Conservation (phyloP, 345 rosid species). For the Populus tremula region DNA sequence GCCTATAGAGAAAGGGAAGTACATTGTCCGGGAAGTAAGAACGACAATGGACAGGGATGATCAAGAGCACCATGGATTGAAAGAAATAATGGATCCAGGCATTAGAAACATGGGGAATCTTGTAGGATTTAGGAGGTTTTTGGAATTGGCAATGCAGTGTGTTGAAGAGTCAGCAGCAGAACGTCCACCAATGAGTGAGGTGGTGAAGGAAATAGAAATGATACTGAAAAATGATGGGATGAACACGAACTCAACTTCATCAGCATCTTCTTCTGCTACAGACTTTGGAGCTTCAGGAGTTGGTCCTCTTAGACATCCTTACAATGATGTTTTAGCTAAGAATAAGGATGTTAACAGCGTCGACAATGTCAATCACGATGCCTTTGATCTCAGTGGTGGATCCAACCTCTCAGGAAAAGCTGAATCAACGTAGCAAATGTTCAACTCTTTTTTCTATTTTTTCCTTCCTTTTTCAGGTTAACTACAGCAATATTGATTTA, state of each 20-base stretch:
- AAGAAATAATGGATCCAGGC: conserved; percentile 60
- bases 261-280: conserved; percentile 77
- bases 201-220: conserved; percentile 71
- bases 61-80: conserved; percentile 59
- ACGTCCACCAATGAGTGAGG: conserved; percentile 86
- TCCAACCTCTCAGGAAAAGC: conserved; percentile 52
- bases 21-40: conserved; percentile 77
- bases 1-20: conserved; percentile 86
- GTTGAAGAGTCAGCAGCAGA: conserved; percentile 80
- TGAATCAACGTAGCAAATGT: conserved; percentile 56
- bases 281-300: conserved; percentile 58
- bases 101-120: conserved; percentile 46
- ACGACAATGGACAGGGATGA: conserved; percentile 49
- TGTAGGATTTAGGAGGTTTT: conserved; percentile 52
- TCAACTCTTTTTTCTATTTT: neutral
- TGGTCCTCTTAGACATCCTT: conserved; percentile 44
- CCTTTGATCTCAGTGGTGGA: conserved; percentile 76
- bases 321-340: conserved; percentile 42
- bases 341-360: conserved; percentile 12
- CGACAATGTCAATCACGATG: conserved; percentile 20
- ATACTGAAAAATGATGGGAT: conserved; percentile 68
- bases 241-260: conserved; percentile 67
- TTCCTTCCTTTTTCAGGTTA: neutral
- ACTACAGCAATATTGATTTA: neutral
- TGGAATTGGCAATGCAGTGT: conserved; percentile 79